Evolutionary conservation across 805 yeast species (phyloP).

Genomic region (Naumovozyma castellii): DNA sequence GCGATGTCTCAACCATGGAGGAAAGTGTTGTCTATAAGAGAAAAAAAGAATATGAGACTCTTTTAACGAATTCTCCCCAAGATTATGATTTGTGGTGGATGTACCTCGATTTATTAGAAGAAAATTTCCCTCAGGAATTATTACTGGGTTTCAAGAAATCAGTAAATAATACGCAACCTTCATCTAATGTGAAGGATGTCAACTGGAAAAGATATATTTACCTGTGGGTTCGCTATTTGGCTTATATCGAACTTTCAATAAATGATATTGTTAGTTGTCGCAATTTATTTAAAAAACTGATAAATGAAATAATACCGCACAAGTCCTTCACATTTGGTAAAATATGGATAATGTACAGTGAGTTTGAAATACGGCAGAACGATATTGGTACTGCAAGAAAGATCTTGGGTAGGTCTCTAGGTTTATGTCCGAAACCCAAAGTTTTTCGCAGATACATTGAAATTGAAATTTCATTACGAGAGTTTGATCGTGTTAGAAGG

Average conservation of each 20-base stretch:
- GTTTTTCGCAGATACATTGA: constrained; percentile 56
- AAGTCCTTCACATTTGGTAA: constrained; percentile 55
- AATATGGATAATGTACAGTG: constrained; percentile 61
- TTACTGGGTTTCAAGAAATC: constrained; percentile 10
- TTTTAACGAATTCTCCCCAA: constrained; percentile 36
- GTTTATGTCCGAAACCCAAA: constrained; percentile 50
- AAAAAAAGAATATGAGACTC: constrained; percentile 43
- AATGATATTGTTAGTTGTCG: constrained; percentile 40
- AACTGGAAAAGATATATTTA: constrained; percentile 63
- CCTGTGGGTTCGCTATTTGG: constrained; percentile 59
- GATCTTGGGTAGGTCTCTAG: constrained; percentile 63
- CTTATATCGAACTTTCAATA: constrained; percentile 46
- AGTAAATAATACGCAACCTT: constrained; percentile 16
- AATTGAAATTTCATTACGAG: constrained; percentile 58
- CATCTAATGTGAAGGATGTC: constrained; percentile 30
- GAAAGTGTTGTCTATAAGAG: constrained; percentile 45
- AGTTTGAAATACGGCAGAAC: constrained; percentile 62
- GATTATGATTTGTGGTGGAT: constrained; percentile 84
- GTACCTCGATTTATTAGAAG: constrained; percentile 44
- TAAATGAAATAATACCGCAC: constrained; percentile 45
- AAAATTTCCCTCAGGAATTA: constrained; percentile 20
- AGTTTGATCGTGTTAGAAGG: constrained; percentile 70
- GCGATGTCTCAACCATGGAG: constrained; percentile 46
- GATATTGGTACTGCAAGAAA: constrained; percentile 49
- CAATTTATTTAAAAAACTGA: constrained; percentile 39